Percentiles rank a stretch among this genome's conserved stretches.
These are phyloP conservation scores for Phytophthora ramorum DNA, from an alignment of 352 stramenopile species.

Conservation along the genomic window DNA sequence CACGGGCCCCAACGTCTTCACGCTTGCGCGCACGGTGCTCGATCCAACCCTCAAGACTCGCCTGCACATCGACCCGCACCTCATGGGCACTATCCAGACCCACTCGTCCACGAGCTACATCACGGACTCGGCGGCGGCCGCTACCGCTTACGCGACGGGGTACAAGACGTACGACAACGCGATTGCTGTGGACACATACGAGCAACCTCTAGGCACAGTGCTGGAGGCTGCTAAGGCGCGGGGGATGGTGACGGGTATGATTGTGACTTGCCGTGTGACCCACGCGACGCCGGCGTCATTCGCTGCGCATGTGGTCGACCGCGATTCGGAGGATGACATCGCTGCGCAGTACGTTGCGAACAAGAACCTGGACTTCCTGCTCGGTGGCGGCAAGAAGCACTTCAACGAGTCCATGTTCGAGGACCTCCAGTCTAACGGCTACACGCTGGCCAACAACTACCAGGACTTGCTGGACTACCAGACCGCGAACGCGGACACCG, in stretches of 20 bases:
- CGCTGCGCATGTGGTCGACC: slow-evolving; percentile 57
- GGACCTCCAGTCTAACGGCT: slow-evolving; percentile 50
- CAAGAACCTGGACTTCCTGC: slow-evolving; percentile 74
- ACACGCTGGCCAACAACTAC: slow-evolving; percentile 63
- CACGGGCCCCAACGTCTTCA: slow-evolving; percentile 71
- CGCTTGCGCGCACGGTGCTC: slow-evolving; percentile 59
- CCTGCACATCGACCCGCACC: slow-evolving; percentile 65
- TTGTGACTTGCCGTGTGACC: slow-evolving; percentile 71
- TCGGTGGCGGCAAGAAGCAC: slow-evolving; percentile 56
- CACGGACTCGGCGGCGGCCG: slow-evolving; percentile 64
- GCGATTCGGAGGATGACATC: slow-evolving; percentile 63
- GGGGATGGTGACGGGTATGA: slow-evolving; percentile 72
- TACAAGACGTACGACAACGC: slow-evolving; percentile 74
- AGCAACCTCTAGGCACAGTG: slow-evolving; percentile 67
- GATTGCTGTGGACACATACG: slow-evolving; percentile 64
- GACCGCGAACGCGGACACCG: slow-evolving; percentile 46
- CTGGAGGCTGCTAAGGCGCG: slow-evolving; percentile 67
- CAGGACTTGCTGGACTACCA: slow-evolving; percentile 64
- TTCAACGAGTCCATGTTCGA: slow-evolving; percentile 61
- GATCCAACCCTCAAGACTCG: slow-evolving; percentile 61
- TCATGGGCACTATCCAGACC: slow-evolving; percentile 66
- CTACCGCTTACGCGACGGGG: slow-evolving; percentile 62
- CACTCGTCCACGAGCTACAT: slow-evolving; percentile 75
- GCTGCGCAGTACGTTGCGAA: slow-evolving; percentile 68
- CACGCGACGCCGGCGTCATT: slow-evolving; percentile 69